phyloP scores from a whole-genome alignment of 2,329 filamentous ascomycete genomes.

The Fusarium euwallaceae region DNA sequence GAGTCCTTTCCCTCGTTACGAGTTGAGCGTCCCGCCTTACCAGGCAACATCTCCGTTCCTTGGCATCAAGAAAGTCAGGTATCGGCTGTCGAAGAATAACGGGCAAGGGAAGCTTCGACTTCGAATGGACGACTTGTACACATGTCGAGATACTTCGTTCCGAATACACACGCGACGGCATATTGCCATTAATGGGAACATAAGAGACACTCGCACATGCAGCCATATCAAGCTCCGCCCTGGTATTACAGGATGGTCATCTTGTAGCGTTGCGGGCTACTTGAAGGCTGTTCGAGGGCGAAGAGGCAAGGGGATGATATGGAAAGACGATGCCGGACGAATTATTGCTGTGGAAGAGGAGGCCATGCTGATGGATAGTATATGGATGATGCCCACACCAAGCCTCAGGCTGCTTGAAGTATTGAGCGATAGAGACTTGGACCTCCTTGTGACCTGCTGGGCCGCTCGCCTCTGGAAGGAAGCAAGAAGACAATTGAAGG shows the following conservation, averaged over 20 bases:
- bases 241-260: not conserved
- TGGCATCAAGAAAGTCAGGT: not conserved
- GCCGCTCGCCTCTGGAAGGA: not conserved
- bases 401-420: not conserved
- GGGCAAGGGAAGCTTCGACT: not conserved
- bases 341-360: not conserved
- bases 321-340: not conserved
- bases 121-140: not conserved
- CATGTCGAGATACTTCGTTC: not conserved
- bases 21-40: not conserved
- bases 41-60: not conserved
- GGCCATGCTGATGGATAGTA: not conserved
- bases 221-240: not conserved
- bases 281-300: not conserved
- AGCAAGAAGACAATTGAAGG: not conserved
- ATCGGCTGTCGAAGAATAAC: not conserved
- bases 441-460: not conserved
- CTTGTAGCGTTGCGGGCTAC: not conserved
- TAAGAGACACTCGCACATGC: not conserved
- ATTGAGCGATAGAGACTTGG: not conserved
- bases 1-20: not conserved
- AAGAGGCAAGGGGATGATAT: not conserved
- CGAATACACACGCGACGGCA: not conserved
- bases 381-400: not conserved
- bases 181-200: not conserved